These are phyloP conservation scores for Huntiella decipiens DNA, from an alignment of 2,329 filamentous ascomycete species.

Conservation along the genomic window DNA sequence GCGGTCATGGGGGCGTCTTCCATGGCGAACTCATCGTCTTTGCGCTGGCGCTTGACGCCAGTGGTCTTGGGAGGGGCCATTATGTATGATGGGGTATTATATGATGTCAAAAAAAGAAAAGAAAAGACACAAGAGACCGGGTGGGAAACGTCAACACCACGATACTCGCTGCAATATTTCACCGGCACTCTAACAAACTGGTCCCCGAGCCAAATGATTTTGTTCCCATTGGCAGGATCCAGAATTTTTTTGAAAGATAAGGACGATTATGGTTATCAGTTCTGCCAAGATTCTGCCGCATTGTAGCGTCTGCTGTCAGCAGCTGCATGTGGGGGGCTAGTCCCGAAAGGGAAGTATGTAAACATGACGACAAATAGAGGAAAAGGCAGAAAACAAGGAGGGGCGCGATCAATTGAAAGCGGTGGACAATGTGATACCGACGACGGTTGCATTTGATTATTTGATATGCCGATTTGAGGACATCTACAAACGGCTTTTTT, in stretches of 20 bases:
- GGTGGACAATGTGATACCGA: no score
- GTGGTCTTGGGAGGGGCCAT: slow-evolving; percentile 17
- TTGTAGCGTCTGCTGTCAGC: neutral
- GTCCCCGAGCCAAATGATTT: neutral
- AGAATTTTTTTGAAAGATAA: slow-evolving; percentile 10
- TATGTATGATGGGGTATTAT: slow-evolving; percentile 1
- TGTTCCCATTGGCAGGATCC: neutral
- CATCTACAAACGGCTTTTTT: no score
- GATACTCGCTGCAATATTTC: neutral
- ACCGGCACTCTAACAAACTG: neutral
- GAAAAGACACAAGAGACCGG: slow-evolving; percentile 5
- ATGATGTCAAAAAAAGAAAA: slow-evolving; percentile 1
- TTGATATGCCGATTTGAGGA: no score
- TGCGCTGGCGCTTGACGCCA: slow-evolving; percentile 19
- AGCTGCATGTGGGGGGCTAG: neutral
- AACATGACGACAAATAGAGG: slow-evolving; percentile 6
- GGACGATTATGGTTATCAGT: slow-evolving; percentile 10
- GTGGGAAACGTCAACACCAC: slow-evolving; percentile 2
- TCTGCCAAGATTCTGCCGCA: slow-evolving; percentile 6
- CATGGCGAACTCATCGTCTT: slow-evolving; percentile 17
- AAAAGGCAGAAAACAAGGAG: slow-evolving; percentile 3
- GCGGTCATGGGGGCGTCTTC: slow-evolving; percentile 17
- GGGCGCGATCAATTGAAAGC: neutral
- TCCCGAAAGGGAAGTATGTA: slow-evolving; percentile 10
- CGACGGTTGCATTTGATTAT: no score